phyloP scores from a whole-genome alignment of 169 alveolate species.

The Hepatocystis sp. region DNA sequence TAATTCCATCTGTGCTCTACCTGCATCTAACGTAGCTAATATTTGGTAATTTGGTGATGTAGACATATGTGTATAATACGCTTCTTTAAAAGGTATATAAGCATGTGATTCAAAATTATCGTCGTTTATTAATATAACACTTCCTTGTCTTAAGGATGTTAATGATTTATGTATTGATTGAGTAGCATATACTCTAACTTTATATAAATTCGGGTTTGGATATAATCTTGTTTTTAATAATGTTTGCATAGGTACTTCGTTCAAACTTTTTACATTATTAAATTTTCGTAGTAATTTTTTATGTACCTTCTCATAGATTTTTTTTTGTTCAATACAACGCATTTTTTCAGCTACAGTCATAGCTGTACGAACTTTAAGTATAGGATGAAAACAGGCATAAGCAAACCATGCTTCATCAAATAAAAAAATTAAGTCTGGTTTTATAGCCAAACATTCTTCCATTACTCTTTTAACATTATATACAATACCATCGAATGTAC shows the following conservation, averaged over 20 bases:
- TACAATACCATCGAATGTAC: slow-evolving; percentile 84
- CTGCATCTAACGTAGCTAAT: slow-evolving; percentile 80
- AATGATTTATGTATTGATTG: slow-evolving; percentile 80
- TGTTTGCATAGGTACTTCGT: slow-evolving; percentile 41
- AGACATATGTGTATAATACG: slow-evolving; percentile 82
- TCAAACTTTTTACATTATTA: slow-evolving; percentile 65
- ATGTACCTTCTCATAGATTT: slow-evolving; percentile 55
- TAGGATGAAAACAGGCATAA: slow-evolving; percentile 82
- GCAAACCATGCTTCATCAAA: slow-evolving; percentile 86
- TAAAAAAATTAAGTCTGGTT: slow-evolving; percentile 78
- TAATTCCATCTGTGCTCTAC: slow-evolving; percentile 81
- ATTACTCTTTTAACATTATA: slow-evolving; percentile 79
- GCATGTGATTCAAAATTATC: slow-evolving; percentile 80
- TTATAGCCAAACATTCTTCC: slow-evolving; percentile 81
- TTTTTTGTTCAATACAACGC: slow-evolving; percentile 76
- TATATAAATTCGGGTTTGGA: slow-evolving; percentile 75
- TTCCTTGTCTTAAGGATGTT: slow-evolving; percentile 81
- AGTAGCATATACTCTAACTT: slow-evolving; percentile 83
- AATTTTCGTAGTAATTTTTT: slow-evolving; percentile 54
- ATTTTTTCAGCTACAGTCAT: slow-evolving; percentile 80
- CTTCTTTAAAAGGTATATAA: slow-evolving; percentile 80
- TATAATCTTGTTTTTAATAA: slow-evolving; percentile 72
- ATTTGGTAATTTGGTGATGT: slow-evolving; percentile 83
- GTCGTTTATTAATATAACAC: slow-evolving; percentile 79
- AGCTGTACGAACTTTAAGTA: slow-evolving; percentile 79